These are phyloP conservation scores for Yamadazyma dendronema DNA, from an alignment of 1,139 yeast genomes.

Conservation along the genomic window DNA sequence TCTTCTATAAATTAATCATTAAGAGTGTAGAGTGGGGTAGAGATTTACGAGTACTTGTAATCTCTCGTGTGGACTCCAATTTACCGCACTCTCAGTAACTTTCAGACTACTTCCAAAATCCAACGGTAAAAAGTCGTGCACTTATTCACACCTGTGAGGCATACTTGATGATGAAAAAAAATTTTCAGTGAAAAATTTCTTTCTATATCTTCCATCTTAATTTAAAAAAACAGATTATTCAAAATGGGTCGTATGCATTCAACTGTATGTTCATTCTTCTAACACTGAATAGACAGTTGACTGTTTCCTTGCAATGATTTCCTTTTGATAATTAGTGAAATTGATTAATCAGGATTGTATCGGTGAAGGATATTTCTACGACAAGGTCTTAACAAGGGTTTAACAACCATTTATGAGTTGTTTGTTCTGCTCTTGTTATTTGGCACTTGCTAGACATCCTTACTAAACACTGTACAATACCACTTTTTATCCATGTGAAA, in stretches of 20 bases:
- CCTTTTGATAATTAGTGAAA: constrained; percentile 10
- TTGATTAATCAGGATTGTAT: constrained; percentile 12
- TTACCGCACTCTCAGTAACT: too few relatives aligned
- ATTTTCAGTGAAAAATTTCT: constrained; percentile 19
- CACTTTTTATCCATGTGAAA: constrained; percentile 15
- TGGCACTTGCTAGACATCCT: constrained; percentile 13
- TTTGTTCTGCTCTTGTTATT: constrained; percentile 15
- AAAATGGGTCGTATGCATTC: constrained; percentile 83
- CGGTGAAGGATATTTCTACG: constrained; percentile 12
- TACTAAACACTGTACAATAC: constrained; percentile 16
- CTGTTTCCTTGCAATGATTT: constrained; percentile 7
- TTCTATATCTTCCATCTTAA: constrained; percentile 10
- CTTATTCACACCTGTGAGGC: constrained; percentile 1
- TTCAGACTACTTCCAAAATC: too few relatives aligned
- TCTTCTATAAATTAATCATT: too few relatives aligned
- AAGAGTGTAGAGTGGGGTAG: too few relatives aligned
- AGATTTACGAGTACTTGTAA: too few relatives aligned
- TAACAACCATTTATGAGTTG: constrained; percentile 5
- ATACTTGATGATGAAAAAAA: constrained; percentile 2
- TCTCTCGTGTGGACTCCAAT: too few relatives aligned
- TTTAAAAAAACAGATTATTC: constrained; percentile 36
- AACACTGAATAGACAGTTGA: constrained; percentile 3
- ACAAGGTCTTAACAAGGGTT: constrained; percentile 18
- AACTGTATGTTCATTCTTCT: constrained; percentile 53
- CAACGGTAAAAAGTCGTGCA: constrained; percentile 10